phyloP scores from a whole-genome alignment of 768 basidiomycete genomes.

The Suillus spraguei region DNA sequence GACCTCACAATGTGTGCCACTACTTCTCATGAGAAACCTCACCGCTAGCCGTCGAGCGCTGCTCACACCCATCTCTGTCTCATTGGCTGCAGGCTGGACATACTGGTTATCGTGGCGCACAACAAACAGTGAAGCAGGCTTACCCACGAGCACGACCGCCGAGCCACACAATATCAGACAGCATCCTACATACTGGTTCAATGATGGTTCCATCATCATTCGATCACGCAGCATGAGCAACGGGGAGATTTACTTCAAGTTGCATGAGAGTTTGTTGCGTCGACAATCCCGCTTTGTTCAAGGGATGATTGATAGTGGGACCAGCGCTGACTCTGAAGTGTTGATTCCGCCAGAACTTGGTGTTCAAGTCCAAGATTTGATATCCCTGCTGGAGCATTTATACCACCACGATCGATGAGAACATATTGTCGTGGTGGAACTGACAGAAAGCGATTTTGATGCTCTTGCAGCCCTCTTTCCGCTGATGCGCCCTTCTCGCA shows the following conservation, averaged over 20 bases:
- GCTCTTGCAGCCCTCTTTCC: constrained; percentile 46
- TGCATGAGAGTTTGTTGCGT: constrained; percentile 55
- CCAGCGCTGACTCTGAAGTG: constrained; percentile 13
- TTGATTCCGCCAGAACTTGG: constrained; percentile 40
- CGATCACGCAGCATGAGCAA: constrained; percentile 35
- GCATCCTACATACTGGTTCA: constrained; percentile 64
- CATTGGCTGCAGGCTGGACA: constrained; percentile 15
- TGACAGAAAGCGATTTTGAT: constrained; percentile 2
- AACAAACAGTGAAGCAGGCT: constrained; percentile 1
- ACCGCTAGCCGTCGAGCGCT: constrained; percentile 12
- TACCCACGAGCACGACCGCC: background rate
- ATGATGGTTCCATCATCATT: constrained; percentile 63
- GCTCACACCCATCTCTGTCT: constrained; percentile 13
- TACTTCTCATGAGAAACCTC: constrained; percentile 1
- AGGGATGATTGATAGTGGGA: constrained; percentile 12
- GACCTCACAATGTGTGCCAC: background rate
- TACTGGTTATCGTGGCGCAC: constrained; percentile 10
- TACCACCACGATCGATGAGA: constrained; percentile 74
- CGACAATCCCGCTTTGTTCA: constrained; percentile 47
- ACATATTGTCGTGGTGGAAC: background rate
- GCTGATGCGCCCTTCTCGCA: constrained; percentile 46
- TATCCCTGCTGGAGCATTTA: constrained; percentile 59
- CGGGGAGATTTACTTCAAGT: constrained; percentile 46
- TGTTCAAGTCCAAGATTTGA: constrained; percentile 50
- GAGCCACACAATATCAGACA: constrained; percentile 14